Evolutionary conservation across 2,329 filamentous ascomycete genomes (phyloP).

Genomic region (Fusarium papillatum): DNA sequence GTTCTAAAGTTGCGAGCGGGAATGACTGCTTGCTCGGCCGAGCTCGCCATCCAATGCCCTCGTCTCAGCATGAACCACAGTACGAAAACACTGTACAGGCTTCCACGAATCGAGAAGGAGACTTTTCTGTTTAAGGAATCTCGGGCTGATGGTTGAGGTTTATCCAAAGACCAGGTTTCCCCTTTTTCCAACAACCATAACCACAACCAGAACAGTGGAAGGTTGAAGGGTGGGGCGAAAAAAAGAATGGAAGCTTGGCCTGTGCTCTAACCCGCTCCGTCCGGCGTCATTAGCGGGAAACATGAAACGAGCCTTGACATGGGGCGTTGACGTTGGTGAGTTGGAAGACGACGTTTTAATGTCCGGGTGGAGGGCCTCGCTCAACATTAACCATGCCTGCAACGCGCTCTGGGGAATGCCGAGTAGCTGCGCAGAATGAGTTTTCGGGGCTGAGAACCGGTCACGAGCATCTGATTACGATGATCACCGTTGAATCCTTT

Average conservation of each 20-base stretch:
- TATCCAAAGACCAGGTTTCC: slow-evolving; percentile 7
- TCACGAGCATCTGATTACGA: neutral
- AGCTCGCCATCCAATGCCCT: slow-evolving; percentile 1
- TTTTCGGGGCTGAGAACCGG: neutral
- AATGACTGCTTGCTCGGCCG: slow-evolving; percentile 1
- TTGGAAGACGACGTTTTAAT: slow-evolving; percentile 30
- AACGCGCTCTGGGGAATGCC: neutral
- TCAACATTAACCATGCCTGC: slow-evolving; percentile 15
- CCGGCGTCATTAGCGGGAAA: slow-evolving; percentile 45
- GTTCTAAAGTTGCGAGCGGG: neutral
- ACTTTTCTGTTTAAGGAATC: slow-evolving; percentile 11
- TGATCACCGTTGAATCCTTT: neutral
- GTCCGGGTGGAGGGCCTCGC: slow-evolving; percentile 26
- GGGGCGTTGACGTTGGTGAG: slow-evolving; percentile 23
- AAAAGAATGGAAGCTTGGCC: slow-evolving; percentile 29
- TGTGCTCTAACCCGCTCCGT: slow-evolving; percentile 36
- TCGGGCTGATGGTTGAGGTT: slow-evolving; percentile 5
- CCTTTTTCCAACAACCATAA: slow-evolving; percentile 20
- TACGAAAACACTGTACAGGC: neutral
- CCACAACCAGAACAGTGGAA: slow-evolving; percentile 10
- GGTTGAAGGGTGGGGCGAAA: slow-evolving; percentile 28
- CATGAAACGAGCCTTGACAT: slow-evolving; percentile 41
- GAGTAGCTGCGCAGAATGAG: no score
- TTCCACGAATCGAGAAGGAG: slow-evolving; percentile 8
- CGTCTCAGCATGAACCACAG: slow-evolving; percentile 2